A percentile compares a stretch with the other conserved stretches of the same genome.
Evolutionary conservation across 306 rosid species (phyloP).

Genomic region (Cajanus cajan): DNA sequence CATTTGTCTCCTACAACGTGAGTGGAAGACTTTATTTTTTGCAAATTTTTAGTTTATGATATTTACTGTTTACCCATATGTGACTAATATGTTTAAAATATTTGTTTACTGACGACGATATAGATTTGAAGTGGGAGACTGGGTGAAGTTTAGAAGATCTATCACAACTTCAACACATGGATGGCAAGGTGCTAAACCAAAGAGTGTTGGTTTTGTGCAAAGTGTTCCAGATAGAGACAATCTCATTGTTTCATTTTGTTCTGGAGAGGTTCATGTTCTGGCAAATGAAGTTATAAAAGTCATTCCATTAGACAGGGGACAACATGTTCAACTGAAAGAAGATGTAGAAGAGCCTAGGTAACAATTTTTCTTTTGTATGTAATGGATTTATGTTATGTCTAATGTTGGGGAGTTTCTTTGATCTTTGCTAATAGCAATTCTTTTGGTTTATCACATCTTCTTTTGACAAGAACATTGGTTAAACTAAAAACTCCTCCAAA

Average conservation of each 20-base stretch:
- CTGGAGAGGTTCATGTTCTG: slow-evolving; percentile 87
- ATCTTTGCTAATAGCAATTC: neutral
- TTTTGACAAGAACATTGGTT: neutral
- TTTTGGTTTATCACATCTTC: neutral
- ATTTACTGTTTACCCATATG: slow-evolving; percentile 1
- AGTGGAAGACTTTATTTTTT: slow-evolving; percentile 32
- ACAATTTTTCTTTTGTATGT: slow-evolving; percentile 9
- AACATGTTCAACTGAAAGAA: slow-evolving; percentile 84
- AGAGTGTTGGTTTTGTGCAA: slow-evolving; percentile 97
- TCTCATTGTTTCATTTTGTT: slow-evolving; percentile 85
- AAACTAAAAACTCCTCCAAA: neutral
- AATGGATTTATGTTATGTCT: neutral
- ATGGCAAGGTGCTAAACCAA: slow-evolving; percentile 84
- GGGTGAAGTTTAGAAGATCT: slow-evolving; percentile 91
- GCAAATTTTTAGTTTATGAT: slow-evolving; percentile 24
- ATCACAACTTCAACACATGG: slow-evolving; percentile 73
- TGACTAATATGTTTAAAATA: slow-evolving; percentile 20
- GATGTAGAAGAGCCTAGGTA: slow-evolving; percentile 94
- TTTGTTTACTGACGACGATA: slow-evolving; percentile 17
- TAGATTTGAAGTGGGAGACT: slow-evolving; percentile 90
- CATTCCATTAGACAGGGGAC: slow-evolving; percentile 94
- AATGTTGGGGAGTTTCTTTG: neutral
- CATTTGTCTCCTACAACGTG: slow-evolving; percentile 80
- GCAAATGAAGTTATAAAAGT: slow-evolving; percentile 86
- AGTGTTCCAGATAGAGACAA: slow-evolving; percentile 71